phyloP scores from a whole-genome alignment of 352 stramenopile genomes.

The Globisporangium paroecandrum region DNA sequence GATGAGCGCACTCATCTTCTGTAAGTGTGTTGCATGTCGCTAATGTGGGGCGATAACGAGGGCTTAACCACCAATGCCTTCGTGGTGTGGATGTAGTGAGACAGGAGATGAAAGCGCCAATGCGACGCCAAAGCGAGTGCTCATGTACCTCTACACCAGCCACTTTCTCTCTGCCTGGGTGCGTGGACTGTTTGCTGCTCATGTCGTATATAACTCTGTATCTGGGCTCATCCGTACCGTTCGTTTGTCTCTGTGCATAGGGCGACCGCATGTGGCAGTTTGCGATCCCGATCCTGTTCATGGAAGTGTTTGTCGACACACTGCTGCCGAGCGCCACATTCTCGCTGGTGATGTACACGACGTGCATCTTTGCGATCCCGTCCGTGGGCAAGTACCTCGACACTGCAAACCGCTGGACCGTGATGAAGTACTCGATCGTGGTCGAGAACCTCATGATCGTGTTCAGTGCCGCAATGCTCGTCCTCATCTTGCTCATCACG shows the following conservation, averaged over 20 bases:
- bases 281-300: constrained; percentile 77
- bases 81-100: not conserved
- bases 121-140: constrained; percentile 30
- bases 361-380: constrained; percentile 69
- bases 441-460: constrained; percentile 79
- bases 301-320: constrained; percentile 83
- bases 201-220: not conserved
- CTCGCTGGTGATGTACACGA: constrained; percentile 69
- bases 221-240: not conserved
- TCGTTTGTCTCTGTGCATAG: constrained; percentile 20
- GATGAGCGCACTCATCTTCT: constrained; percentile 32
- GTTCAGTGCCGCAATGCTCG: constrained; percentile 58
- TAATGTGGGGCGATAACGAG: too few relatives aligned
- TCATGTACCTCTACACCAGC: constrained; percentile 67
- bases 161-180: constrained; percentile 80
- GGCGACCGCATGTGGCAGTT: constrained; percentile 83
- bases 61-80: too few relatives aligned
- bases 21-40: constrained; percentile 8
- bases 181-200: constrained; percentile 2
- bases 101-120: not conserved
- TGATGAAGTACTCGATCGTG: constrained; percentile 71
- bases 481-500: constrained; percentile 54
- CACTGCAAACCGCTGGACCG: constrained; percentile 56
- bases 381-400: constrained; percentile 64
- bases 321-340: constrained; percentile 73